A percentile compares a stretch with the other conserved stretches of the same genome.
Conservation (phyloP, 2,329 filamentous ascomycete species). For the Colletotrichum plurivorum region DNA sequence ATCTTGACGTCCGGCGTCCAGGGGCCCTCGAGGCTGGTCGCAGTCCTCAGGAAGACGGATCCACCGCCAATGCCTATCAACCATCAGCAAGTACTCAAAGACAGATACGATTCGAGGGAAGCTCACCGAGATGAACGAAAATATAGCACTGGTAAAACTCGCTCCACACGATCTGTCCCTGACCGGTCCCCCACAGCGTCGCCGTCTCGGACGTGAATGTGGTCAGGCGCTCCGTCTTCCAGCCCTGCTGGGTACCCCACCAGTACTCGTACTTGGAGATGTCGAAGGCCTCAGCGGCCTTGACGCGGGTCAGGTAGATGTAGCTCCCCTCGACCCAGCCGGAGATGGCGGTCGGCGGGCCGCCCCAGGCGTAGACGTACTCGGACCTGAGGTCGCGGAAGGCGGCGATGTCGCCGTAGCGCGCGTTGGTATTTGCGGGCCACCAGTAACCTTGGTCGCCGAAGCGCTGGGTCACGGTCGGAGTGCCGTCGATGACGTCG, state of each 20-base stretch:
- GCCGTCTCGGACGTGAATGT: conserved; percentile 53
- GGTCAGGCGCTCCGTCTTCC: conserved; percentile 50
- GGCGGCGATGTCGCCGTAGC: conserved; percentile 55
- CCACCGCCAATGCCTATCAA: conserved; percentile 22
- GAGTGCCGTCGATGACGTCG: conserved; percentile 49
- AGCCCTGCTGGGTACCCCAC: conserved; percentile 55
- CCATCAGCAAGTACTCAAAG: background rate
- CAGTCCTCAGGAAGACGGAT: conserved; percentile 44
- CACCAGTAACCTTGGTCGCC: conserved; percentile 54
- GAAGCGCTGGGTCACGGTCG: conserved; percentile 52
- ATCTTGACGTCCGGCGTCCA: conserved; percentile 54
- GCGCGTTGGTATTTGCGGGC: conserved; percentile 47
- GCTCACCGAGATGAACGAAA: conserved; percentile 50
- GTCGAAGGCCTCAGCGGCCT: conserved; percentile 52
- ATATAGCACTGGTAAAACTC: conserved; percentile 52
- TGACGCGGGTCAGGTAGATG: conserved; percentile 54
- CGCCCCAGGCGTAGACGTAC: conserved; percentile 56
- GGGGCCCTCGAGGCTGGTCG: conserved; percentile 50
- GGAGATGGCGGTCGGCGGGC: conserved; percentile 50
- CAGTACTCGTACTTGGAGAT: conserved; percentile 56
- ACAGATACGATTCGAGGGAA: rapidly evolving
- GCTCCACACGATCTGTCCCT: conserved; percentile 56
- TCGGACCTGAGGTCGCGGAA: conserved; percentile 55
- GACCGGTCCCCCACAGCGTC: conserved; percentile 54
- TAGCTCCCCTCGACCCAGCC: conserved; percentile 47